A percentile compares a stretch with the other conserved stretches of the same genome.
Evolutionary conservation across 495 filamentous ascomycete species (phyloP).

Genomic region (Chaetomidium leptoderma): DNA sequence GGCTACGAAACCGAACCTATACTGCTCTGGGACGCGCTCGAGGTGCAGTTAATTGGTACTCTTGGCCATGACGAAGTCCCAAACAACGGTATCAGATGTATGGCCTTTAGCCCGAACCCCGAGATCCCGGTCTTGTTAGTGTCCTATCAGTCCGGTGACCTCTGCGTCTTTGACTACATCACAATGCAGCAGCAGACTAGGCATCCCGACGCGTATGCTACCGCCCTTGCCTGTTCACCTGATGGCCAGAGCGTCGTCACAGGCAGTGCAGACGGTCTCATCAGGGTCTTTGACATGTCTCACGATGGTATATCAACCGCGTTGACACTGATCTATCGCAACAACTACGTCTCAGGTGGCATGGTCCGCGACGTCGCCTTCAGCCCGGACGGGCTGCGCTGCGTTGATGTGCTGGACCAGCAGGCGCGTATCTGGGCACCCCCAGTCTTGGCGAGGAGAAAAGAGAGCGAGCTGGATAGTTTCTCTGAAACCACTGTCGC

Average conservation of each 20-base stretch:
- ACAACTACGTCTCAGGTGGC: slow-evolving; percentile 18
- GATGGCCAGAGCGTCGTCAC: slow-evolving; percentile 26
- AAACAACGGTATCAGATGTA: slow-evolving; percentile 22
- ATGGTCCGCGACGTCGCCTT: slow-evolving; percentile 26
- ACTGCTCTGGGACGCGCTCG: slow-evolving; percentile 21
- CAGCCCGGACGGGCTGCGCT: slow-evolving; percentile 28
- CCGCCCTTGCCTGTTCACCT: slow-evolving; percentile 27
- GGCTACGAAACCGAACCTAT: slow-evolving; percentile 26
- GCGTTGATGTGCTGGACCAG: slow-evolving; percentile 27
- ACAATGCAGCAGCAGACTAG: slow-evolving; percentile 11
- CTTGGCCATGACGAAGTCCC: not conserved
- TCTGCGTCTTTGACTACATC: slow-evolving; percentile 26
- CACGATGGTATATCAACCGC: not conserved
- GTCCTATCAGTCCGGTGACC: slow-evolving; percentile 16
- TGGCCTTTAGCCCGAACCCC: slow-evolving; percentile 27
- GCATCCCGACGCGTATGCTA: slow-evolving; percentile 11
- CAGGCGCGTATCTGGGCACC: slow-evolving; percentile 37
- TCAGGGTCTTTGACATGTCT: slow-evolving; percentile 30
- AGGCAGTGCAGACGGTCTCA: slow-evolving; percentile 23
- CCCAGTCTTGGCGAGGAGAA: slow-evolving; percentile 21
- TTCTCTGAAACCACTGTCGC: slow-evolving; percentile 3
- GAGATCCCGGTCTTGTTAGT: slow-evolving; percentile 24
- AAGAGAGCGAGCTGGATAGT: slow-evolving; percentile 14
- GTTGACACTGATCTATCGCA: slow-evolving; percentile 27
- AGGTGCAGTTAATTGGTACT: slow-evolving; percentile 13